Base-by-base conservation (phyloP, 2,329 filamentous ascomycete genomes). In the Ascochyta clinopodiicola region DNA sequence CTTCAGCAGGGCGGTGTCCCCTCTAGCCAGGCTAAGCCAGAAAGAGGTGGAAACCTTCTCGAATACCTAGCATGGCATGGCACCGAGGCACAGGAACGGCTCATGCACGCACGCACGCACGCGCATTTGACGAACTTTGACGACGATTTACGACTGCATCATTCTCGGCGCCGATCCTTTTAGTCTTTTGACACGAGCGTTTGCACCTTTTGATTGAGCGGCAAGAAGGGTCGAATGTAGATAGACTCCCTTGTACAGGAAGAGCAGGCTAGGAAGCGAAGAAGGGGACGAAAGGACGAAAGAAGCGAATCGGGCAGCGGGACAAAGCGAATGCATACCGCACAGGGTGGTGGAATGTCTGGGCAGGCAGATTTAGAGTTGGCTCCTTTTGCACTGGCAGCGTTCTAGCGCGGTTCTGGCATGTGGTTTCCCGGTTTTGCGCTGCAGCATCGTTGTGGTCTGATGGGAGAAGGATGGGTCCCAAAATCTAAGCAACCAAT, bases 141-240 rank as follows among this genome's bases (percentile, higher is more conserved):
- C 53, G 27, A 57, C 53, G 53, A 57, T 48, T 57, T 48, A 57
- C 48, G 53, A 57, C 44, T 57, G 53, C 53, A 57, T 57, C 35
- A 27, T 51, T 40, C 12, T 50, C 42, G 48, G 53, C 53, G 48
- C 53, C 38, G 44, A 39, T 57, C 44, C 21, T 51, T 51, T 37
- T 27, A 36, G 46, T 51, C 46, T 27, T 25, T 27, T 25, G n/a
- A 45, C 25, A 51, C 12, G 46, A 38, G 19, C 24, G 7, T 51
- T 42, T 21, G 40, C 45, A 50, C 19, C 36, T 45, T 51, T 51
- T 43, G 12, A 25, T 38, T 51, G 21, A 17, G 39, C 15, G 43
- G 36, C 24, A 51, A 34, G 52, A 46, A 46, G 46, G 37, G 38
- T 43, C 10, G 42, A 46, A 21, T 43, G 36, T 43, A 46, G 32